Evolutionary conservation across 2,329 filamentous ascomycete species (phyloP).

Genomic region (Diaporthe aspalathi): DNA sequence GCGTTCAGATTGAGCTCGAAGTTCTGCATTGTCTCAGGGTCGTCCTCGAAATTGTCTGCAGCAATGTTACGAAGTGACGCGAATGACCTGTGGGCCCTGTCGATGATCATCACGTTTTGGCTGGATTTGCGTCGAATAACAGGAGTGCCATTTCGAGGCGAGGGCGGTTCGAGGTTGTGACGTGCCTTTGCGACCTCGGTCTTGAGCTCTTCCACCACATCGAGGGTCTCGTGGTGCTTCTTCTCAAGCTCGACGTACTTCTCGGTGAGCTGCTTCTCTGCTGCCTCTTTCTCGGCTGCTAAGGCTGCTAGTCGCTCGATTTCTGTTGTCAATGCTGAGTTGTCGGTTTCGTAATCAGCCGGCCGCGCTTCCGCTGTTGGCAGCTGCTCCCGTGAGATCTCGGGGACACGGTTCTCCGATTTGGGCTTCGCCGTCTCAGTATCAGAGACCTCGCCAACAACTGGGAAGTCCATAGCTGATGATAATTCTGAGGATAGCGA

Average conservation of each 20-base stretch:
- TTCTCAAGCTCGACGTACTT: conserved; percentile 87
- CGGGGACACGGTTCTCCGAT: conserved; percentile 37
- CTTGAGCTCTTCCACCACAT: conserved; percentile 92
- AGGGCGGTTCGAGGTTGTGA: conserved; percentile 65
- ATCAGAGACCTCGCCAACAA: conserved; percentile 72
- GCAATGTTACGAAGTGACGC: conserved; percentile 90
- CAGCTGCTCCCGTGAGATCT: conserved; percentile 11
- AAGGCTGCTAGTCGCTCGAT: conserved; percentile 77
- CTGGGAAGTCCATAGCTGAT: conserved; percentile 82
- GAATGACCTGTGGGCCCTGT: conserved; percentile 92
- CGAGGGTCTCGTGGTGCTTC: conserved; percentile 83
- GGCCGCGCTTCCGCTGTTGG: conserved; percentile 14
- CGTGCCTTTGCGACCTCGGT: conserved; percentile 85
- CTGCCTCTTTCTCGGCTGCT: conserved; percentile 80
- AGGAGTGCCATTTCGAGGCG: conserved; percentile 71
- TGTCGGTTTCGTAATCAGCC: conserved; percentile 54
- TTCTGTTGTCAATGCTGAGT: conserved; percentile 69
- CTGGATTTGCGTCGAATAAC: conserved; percentile 94
- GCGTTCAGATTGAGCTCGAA: conserved; percentile 93
- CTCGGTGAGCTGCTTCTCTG: conserved; percentile 77
- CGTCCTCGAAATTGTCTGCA: conserved; percentile 82
- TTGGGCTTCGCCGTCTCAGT: conserved; percentile 64
- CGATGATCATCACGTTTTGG: conserved; percentile 86
- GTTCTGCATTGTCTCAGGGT: conserved; percentile 87
- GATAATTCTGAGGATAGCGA: conserved; percentile 95